A percentile compares a stretch with the other conserved stretches of the same genome.
These are phyloP conservation scores for Tephrocybe rancida DNA, from an alignment of 768 basidiomycete species.

Conservation along the genomic window DNA sequence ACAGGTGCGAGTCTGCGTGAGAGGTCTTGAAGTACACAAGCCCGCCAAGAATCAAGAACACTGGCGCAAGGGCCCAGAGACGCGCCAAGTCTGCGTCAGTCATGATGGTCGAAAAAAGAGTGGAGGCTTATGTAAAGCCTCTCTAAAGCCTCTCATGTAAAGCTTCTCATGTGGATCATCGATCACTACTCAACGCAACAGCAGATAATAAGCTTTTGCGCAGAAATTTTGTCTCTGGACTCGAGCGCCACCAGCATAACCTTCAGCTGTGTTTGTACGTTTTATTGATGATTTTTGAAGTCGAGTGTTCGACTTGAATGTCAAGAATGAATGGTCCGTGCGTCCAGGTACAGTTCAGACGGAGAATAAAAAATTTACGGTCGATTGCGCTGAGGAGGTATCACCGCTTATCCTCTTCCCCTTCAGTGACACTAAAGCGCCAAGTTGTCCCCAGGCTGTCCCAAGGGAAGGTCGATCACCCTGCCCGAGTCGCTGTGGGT, in stretches of 20 bases:
- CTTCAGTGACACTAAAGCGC: background rate
- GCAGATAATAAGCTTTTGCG: background rate
- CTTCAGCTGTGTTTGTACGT: too few species aligned
- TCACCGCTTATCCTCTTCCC: slow-evolving; percentile 7
- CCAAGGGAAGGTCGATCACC: too few species aligned
- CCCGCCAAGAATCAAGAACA: slow-evolving; percentile 48
- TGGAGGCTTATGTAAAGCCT: slow-evolving; percentile 5
- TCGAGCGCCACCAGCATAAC: background rate
- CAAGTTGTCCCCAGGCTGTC: too few species aligned
- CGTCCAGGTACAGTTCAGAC: slow-evolving; percentile 18
- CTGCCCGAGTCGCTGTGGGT: background rate
- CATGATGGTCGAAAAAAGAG: slow-evolving; percentile 3
- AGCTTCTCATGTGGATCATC: background rate
- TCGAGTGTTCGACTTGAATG: too few species aligned
- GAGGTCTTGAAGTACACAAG: slow-evolving; percentile 37
- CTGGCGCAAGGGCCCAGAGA: slow-evolving; percentile 35
- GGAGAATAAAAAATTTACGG: slow-evolving; percentile 24
- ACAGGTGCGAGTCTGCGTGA: slow-evolving; percentile 5
- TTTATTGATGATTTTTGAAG: too few species aligned
- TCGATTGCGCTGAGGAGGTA: slow-evolving; percentile 15
- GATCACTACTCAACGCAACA: background rate
- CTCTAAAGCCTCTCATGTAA: background rate
- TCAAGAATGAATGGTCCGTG: slow-evolving; percentile 17
- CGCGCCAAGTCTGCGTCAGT: slow-evolving; percentile 20
- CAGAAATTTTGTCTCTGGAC: background rate